Percentiles rank a stretch among this genome's conserved stretches.
Conservation (phyloP, 352 stramenopile species). For the Phytopythium cucurbitacearum region DNA sequence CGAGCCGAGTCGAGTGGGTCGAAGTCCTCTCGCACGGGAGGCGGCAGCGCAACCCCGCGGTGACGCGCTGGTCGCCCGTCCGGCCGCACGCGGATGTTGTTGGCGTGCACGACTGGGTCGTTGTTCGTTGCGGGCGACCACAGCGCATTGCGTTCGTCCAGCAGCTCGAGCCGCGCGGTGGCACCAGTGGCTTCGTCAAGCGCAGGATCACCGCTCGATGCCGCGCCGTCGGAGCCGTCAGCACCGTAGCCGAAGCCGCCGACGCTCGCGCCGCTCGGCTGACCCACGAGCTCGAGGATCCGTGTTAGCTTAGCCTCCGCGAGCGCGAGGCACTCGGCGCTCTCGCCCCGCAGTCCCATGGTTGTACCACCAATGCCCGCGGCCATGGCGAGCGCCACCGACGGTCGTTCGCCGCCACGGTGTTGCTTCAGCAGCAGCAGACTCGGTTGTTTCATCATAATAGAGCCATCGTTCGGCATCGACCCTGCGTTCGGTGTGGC, state of each 20-base stretch:
- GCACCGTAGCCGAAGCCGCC: constrained; percentile 39
- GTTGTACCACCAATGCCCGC: too few relatives aligned
- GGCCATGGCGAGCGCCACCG: neutral
- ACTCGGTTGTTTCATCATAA: too few relatives aligned
- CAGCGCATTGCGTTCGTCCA: constrained; percentile 46
- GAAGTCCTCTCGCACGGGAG: constrained; percentile 21
- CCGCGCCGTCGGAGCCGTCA: constrained; percentile 21
- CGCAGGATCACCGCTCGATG: constrained; percentile 10
- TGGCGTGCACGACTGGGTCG: constrained; percentile 65
- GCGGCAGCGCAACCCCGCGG: neutral
- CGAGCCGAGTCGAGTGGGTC: constrained; percentile 46
- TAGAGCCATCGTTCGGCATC: too few relatives aligned
- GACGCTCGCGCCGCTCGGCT: constrained; percentile 47
- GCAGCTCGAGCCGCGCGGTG: constrained; percentile 24
- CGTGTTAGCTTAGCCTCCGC: constrained; percentile 76
- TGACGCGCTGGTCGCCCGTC: constrained; percentile 4
- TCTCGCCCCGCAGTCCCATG: constrained; percentile 12
- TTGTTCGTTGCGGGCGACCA: constrained; percentile 72
- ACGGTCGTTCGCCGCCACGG: too few relatives aligned
- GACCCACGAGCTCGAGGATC: constrained; percentile 72
- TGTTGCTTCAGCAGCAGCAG: too few relatives aligned
- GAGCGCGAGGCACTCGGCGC: constrained; percentile 48
- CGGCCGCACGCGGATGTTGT: constrained; percentile 74
- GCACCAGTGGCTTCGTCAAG: constrained; percentile 6
- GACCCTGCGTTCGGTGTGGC: too few relatives aligned